phyloP scores from a whole-genome alignment of 1,284 basidiomycete genomes.

The Xerocomus amazonicus region DNA sequence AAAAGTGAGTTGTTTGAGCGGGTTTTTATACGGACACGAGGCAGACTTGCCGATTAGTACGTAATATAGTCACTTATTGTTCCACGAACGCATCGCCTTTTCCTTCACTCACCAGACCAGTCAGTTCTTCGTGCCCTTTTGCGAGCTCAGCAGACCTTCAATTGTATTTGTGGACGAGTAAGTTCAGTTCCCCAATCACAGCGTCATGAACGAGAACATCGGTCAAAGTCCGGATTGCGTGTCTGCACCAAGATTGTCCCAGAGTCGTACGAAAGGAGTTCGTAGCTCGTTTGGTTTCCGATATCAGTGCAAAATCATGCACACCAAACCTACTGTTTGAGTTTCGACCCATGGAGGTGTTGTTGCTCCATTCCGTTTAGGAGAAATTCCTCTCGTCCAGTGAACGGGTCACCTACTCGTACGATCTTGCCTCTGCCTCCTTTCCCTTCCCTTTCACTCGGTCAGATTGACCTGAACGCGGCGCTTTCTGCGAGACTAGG shows the following conservation, averaged over 20 bases:
- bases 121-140: too few species aligned
- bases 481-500: slow-evolving; percentile 49
- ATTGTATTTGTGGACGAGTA: slow-evolving; percentile 75
- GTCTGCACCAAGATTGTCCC: slow-evolving; percentile 62
- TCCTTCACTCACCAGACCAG: too few species aligned
- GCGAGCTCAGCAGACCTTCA: slow-evolving; percentile 36
- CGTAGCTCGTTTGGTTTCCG: too few species aligned
- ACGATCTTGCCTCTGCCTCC: too few species aligned
- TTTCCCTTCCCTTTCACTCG: too few species aligned
- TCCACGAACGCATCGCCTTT: background rate
- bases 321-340: slow-evolving; percentile 54
- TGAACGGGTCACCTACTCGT: slow-evolving; percentile 36
- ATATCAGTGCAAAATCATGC: background rate
- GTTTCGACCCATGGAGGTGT: slow-evolving; percentile 87
- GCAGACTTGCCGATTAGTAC: slow-evolving; percentile 21
- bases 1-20: slow-evolving; percentile 10
- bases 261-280: slow-evolving; percentile 45
- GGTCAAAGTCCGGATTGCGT: slow-evolving; percentile 59
- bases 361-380: too few species aligned
- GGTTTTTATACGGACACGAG: slow-evolving; percentile 54
- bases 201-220: slow-evolving; percentile 47
- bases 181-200: slow-evolving; percentile 70
- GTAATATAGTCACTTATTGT: background rate
- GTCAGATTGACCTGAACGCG: slow-evolving; percentile 67
- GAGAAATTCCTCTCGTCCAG: too few species aligned